Evolutionary conservation across 1,139 yeast species (phyloP).

Genomic region (Scheffersomyces illinoinensis): DNA sequence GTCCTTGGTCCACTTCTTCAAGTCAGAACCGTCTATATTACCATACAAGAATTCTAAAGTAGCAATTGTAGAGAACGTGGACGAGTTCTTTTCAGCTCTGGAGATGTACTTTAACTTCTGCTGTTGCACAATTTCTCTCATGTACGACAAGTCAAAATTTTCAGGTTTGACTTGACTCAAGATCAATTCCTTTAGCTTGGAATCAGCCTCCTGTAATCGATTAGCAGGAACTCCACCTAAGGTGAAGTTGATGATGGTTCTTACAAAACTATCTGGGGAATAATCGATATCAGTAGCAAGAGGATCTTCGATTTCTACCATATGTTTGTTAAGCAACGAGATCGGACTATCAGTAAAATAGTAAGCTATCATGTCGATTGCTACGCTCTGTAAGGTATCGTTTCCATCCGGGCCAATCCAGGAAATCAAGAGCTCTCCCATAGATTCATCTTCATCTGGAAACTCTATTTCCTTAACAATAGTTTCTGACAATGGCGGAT

Average conservation of each 20-base stretch:
- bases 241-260: constrained; percentile 58
- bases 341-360: constrained; percentile 78
- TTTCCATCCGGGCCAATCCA: constrained; percentile 82
- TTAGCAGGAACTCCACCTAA: constrained; percentile 79
- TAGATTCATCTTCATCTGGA: constrained; percentile 86
- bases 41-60: constrained; percentile 85
- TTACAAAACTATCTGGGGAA: constrained; percentile 68
- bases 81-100: constrained; percentile 66
- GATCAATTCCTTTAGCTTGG: constrained; percentile 52
- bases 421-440: constrained; percentile 71
- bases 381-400: constrained; percentile 57
- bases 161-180: constrained; percentile 46
- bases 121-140: constrained; percentile 68
- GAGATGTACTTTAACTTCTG: constrained; percentile 63
- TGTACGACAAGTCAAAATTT: constrained; percentile 61
- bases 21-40: constrained; percentile 55
- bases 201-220: constrained; percentile 53
- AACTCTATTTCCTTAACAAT: constrained; percentile 61
- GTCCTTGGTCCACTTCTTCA: constrained; percentile 54
- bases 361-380: constrained; percentile 69
- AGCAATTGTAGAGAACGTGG: constrained; percentile 62
- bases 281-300: constrained; percentile 71
- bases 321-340: constrained; percentile 61
- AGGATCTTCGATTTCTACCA: constrained; percentile 84
- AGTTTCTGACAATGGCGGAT: constrained; percentile 43